Evolutionary conservation across 2,329 filamentous ascomycete genomes (phyloP).

Genomic region (Ceratocystis cacaofunesta): DNA sequence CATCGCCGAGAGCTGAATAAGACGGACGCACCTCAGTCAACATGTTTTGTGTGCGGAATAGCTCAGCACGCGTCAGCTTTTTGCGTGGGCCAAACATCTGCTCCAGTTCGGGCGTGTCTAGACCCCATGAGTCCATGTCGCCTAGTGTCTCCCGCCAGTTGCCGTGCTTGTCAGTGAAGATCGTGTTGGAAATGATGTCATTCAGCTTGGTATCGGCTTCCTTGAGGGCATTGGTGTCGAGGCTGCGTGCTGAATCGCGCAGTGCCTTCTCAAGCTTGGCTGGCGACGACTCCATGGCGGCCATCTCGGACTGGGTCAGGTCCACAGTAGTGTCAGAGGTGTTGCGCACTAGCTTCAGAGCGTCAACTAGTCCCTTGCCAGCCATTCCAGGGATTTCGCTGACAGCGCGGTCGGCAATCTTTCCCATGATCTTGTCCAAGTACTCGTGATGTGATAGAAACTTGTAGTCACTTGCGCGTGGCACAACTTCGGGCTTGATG

Average conservation of each 20-base stretch:
- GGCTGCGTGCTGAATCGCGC: slow-evolving; percentile 4
- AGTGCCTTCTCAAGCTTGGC: slow-evolving; percentile 21
- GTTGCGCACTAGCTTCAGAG: slow-evolving; percentile 30
- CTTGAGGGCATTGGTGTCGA: slow-evolving; percentile 13
- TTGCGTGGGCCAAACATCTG: slow-evolving; percentile 16
- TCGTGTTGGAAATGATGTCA: slow-evolving; percentile 13
- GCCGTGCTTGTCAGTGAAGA: slow-evolving; percentile 20
- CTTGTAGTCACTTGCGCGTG: slow-evolving; percentile 36
- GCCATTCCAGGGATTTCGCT: slow-evolving; percentile 31
- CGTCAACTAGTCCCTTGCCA: slow-evolving; percentile 30
- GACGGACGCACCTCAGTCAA: slow-evolving; percentile 17
- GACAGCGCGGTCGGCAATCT: slow-evolving; percentile 38
- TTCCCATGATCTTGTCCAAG: slow-evolving; percentile 18
- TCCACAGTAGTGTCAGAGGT: slow-evolving; percentile 31
- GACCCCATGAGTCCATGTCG: slow-evolving; percentile 21
- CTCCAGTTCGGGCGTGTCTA: slow-evolving; percentile 18
- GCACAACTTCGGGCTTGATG: slow-evolving; percentile 38
- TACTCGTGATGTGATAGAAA: slow-evolving; percentile 51
- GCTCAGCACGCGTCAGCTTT: slow-evolving; percentile 13
- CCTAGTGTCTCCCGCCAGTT: slow-evolving; percentile 26
- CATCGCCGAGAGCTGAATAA: slow-evolving; percentile 24
- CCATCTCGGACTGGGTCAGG: slow-evolving; percentile 36
- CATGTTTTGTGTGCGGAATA: slow-evolving; percentile 17
- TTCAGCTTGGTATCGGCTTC: slow-evolving; percentile 14
- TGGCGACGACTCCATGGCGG: slow-evolving; percentile 36